phyloP scores from a whole-genome alignment of 1,139 yeast species.

The Kodamaea derodonti region DNA sequence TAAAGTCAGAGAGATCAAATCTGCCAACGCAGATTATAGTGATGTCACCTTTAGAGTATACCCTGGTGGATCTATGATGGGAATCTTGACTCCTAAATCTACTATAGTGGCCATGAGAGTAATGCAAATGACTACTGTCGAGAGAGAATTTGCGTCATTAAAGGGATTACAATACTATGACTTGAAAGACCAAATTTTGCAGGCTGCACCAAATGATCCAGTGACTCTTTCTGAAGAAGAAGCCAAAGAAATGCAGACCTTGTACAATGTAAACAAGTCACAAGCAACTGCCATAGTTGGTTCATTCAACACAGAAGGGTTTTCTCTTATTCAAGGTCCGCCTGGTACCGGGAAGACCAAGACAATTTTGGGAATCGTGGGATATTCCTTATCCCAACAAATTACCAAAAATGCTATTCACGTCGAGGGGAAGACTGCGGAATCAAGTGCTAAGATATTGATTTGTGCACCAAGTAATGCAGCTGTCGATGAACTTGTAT shows the following conservation, averaged over 20 bases:
- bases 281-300: slow-evolving; percentile 89
- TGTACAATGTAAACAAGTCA: slow-evolving; percentile 71
- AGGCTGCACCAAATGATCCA: slow-evolving; percentile 57
- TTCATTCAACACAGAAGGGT: slow-evolving; percentile 65
- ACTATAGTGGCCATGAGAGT: slow-evolving; percentile 66
- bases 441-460: slow-evolving; percentile 43
- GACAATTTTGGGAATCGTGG: slow-evolving; percentile 88
- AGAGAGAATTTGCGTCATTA: slow-evolving; percentile 86
- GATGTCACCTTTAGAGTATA: slow-evolving; percentile 74
- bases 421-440: slow-evolving; percentile 16
- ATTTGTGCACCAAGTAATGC: slow-evolving; percentile 99
- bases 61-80: slow-evolving; percentile 47
- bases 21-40: slow-evolving; percentile 57
- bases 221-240: slow-evolving; percentile 29
- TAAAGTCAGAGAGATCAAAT: slow-evolving; percentile 68
- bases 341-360: slow-evolving; percentile 99
- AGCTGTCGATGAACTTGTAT: slow-evolving; percentile 94
- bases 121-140: slow-evolving; percentile 86
- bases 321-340: slow-evolving; percentile 93
- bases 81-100: slow-evolving; percentile 59
- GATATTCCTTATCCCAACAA: slow-evolving; percentile 53
- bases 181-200: slow-evolving; percentile 56
- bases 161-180: slow-evolving; percentile 81
- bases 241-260: slow-evolving; percentile 35
- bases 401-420: slow-evolving; percentile 27